phyloP scores from a whole-genome alignment of 208 protist species.

The Trypanosoma vivax region DNA sequence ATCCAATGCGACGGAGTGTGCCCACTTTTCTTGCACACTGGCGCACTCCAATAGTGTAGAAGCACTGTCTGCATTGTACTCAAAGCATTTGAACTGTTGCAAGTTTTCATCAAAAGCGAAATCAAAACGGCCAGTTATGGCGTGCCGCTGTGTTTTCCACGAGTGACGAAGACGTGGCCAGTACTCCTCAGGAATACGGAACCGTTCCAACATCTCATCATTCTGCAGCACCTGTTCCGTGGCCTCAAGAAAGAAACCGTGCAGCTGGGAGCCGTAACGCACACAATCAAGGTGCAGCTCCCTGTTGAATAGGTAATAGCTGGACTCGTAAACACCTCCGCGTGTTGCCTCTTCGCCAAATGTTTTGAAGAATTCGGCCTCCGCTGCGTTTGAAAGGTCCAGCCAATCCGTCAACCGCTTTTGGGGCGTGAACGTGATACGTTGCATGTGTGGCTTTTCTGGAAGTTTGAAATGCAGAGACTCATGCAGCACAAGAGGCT shows the following conservation, averaged over 20 bases:
- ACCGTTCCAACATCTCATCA: constrained; percentile 62
- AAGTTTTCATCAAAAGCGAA: constrained; percentile 79
- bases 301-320: constrained; percentile 78
- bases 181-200: constrained; percentile 73
- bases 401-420: constrained; percentile 57
- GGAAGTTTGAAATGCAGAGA: constrained; percentile 46
- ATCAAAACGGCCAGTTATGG: constrained; percentile 85
- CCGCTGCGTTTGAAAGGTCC: constrained; percentile 63
- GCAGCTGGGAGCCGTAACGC: constrained; percentile 59
- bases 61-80: constrained; percentile 91
- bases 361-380: constrained; percentile 67
- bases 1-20: constrained; percentile 56
- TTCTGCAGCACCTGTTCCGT: constrained; percentile 68
- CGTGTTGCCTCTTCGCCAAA: constrained; percentile 77
- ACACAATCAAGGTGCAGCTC: constrained; percentile 67
- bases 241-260: constrained; percentile 83
- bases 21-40: constrained; percentile 86
- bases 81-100: constrained; percentile 79
- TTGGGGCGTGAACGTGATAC: constrained; percentile 47
- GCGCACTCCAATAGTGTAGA: constrained; percentile 84
- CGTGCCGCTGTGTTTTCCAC: constrained; percentile 63
- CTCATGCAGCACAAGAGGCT: constrained; percentile 43
- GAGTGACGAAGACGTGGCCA: constrained; percentile 83
- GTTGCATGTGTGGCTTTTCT: constrained; percentile 43
- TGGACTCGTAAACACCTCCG: constrained; percentile 43